Evolutionary conservation across 2,329 filamentous ascomycete genomes (phyloP).

Genomic region (Zopfia rhizophila): DNA sequence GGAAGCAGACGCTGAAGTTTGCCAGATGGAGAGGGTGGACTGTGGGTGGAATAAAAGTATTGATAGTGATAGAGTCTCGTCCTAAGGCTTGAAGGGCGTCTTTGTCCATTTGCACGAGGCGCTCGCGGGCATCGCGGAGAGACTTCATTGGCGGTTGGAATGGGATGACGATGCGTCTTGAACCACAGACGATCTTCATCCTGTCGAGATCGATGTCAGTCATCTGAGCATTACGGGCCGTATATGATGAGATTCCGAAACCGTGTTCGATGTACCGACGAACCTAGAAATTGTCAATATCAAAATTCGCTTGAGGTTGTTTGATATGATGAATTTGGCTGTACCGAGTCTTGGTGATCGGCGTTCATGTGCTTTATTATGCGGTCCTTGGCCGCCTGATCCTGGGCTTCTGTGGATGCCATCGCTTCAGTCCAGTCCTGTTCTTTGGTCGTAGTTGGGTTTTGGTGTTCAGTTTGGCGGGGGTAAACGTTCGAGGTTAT

Average conservation of each 20-base stretch:
- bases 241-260: conserved; percentile 65
- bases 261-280: conserved; percentile 81
- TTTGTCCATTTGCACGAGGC: conserved; percentile 78
- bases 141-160: conserved; percentile 77
- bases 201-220: conserved; percentile 71
- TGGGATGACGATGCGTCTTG: conserved; percentile 64
- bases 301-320: conserved; percentile 12
- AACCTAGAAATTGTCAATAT: conserved; percentile 55
- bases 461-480: too few relatives aligned
- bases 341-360: conserved; percentile 76
- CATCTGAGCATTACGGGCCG: conserved; percentile 69
- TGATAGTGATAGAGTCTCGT: conserved; percentile 66
- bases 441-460: too few relatives aligned
- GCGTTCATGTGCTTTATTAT: conserved; percentile 88
- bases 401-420: conserved; percentile 49
- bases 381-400: conserved; percentile 65
- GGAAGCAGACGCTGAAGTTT: conserved; percentile 61
- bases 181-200: conserved; percentile 69
- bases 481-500: too few relatives aligned
- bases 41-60: conserved; percentile 62
- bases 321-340: background rate
- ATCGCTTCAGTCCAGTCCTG: conserved; percentile 26
- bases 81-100: conserved; percentile 69
- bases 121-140: conserved; percentile 73
- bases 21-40: conserved; percentile 59